Evolutionary conservation across 345 rosid genomes (phyloP).

Genomic region (Rubroshorea leprosula): DNA sequence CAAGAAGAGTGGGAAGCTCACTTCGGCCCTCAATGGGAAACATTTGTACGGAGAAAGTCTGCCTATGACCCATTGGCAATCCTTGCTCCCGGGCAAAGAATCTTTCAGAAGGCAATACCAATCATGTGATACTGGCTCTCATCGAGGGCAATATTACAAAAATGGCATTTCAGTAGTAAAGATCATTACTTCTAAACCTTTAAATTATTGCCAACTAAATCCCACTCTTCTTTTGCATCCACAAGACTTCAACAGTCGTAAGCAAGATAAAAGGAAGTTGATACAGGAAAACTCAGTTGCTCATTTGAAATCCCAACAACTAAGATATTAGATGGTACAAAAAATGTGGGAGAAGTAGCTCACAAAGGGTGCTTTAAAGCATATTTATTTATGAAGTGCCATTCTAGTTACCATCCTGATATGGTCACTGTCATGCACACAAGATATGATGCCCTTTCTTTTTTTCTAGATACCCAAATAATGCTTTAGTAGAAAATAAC

Average conservation of each 20-base stretch:
- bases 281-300: conserved; percentile 14
- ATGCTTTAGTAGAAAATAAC: conserved; percentile 9
- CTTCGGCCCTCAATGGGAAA: conserved; percentile 72
- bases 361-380: conserved; percentile 4
- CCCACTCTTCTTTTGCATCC: conserved; percentile 11
- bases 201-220: conserved; percentile 23
- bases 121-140: conserved; percentile 21
- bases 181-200: conserved; percentile 25
- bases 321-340: too few species aligned
- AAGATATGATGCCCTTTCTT: background rate
- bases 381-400: conserved; percentile 13
- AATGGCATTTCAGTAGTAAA: conserved; percentile 11
- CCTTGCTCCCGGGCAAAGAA: conserved; percentile 84
- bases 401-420: background rate
- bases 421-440: too few species aligned
- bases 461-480: conserved; percentile 3
- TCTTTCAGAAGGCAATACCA: conserved; percentile 49
- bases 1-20: conserved; percentile 76
- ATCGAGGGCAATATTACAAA: conserved; percentile 15
- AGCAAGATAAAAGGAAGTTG: conserved; percentile 12
- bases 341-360: background rate
- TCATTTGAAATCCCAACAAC: conserved; percentile 4
- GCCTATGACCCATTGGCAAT: conserved; percentile 75
- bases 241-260: background rate
- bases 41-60: conserved; percentile 49